A percentile compares a stretch with the other conserved stretches of the same genome.
Evolutionary conservation across 169 alveolate species (phyloP).

Genomic region (Cryptosporidium felis): DNA sequence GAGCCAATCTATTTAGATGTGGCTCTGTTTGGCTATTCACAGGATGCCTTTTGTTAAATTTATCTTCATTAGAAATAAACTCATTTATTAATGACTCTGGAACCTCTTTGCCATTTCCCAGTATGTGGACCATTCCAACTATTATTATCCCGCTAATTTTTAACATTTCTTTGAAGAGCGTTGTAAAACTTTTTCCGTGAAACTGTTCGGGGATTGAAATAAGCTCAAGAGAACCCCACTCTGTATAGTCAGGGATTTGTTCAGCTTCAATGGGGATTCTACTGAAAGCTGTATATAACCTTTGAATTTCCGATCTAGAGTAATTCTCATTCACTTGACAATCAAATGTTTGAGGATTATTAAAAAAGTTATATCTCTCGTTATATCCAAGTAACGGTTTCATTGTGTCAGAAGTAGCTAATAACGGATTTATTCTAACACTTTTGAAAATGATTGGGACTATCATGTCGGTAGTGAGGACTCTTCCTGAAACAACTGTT

Average conservation of each 20-base stretch:
- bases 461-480: slow-evolving; percentile 66
- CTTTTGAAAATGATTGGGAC: slow-evolving; percentile 27
- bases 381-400: slow-evolving; percentile 53
- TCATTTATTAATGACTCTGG: slow-evolving; percentile 9
- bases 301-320: background rate
- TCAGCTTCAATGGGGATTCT: slow-evolving; percentile 13
- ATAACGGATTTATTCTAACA: slow-evolving; percentile 38
- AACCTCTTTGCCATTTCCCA: slow-evolving; percentile 9
- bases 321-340: background rate
- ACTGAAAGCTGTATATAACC: slow-evolving; percentile 14
- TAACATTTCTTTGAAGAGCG: slow-evolving; percentile 35
- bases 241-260: slow-evolving; percentile 46
- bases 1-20: background rate
- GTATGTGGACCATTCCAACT: slow-evolving; percentile 27
- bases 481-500: slow-evolving; percentile 52
- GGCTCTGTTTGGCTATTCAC: background rate
- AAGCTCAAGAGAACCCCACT: slow-evolving; percentile 64
- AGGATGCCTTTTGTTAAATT: too few species aligned
- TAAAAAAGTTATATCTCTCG: slow-evolving; percentile 33
- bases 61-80: background rate
- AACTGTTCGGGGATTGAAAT: slow-evolving; percentile 37
- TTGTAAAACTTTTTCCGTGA: slow-evolving; percentile 29
- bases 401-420: slow-evolving; percentile 62
- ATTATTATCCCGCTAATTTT: slow-evolving; percentile 27
- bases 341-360: slow-evolving; percentile 31